Percentiles rank a stretch among this genome's conserved stretches.
phyloP scores from a whole-genome alignment of 495 filamentous ascomycete genomes.

The Penicillium subrubescens region DNA sequence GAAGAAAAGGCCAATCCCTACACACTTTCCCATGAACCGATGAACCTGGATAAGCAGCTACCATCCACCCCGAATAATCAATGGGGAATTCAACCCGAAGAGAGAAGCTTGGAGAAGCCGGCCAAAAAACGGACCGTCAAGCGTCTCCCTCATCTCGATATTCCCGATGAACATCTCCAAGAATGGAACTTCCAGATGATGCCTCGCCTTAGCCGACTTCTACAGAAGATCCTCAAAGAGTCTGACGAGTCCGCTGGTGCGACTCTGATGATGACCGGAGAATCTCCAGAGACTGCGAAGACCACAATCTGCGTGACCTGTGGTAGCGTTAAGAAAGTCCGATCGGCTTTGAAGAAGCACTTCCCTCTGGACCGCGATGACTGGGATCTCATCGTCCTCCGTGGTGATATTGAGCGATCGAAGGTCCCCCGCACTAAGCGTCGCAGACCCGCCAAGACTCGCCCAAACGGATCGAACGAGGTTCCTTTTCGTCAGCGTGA shows the following conservation, averaged over 20 bases:
- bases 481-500: conserved; percentile 37
- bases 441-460: conserved; percentile 43
- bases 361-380: conserved; percentile 65
- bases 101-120: conserved; percentile 31
- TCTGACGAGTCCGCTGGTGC: conserved; percentile 71
- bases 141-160: conserved; percentile 47
- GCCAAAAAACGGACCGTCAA: conserved; percentile 47
- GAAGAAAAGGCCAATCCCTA: conserved; percentile 28
- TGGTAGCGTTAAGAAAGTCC: conserved; percentile 68
- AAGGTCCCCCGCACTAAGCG: conserved; percentile 53
- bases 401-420: conserved; percentile 71
- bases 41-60: conserved; percentile 28
- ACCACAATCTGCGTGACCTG: conserved; percentile 79
- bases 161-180: conserved; percentile 63
- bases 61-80: conserved; percentile 25
- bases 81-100: conserved; percentile 30
- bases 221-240: conserved; percentile 63
- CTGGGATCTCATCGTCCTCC: conserved; percentile 62
- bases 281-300: conserved; percentile 61
- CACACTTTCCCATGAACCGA: conserved; percentile 14
- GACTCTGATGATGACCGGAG: conserved; percentile 73
- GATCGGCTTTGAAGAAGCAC: conserved; percentile 70
- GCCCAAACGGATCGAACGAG: conserved; percentile 32
- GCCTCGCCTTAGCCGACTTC: conserved; percentile 68
- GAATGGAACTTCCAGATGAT: conserved; percentile 73